Base-by-base conservation (phyloP, 2,329 filamentous ascomycete species). In the Paramyrothecium sp. region DNA sequence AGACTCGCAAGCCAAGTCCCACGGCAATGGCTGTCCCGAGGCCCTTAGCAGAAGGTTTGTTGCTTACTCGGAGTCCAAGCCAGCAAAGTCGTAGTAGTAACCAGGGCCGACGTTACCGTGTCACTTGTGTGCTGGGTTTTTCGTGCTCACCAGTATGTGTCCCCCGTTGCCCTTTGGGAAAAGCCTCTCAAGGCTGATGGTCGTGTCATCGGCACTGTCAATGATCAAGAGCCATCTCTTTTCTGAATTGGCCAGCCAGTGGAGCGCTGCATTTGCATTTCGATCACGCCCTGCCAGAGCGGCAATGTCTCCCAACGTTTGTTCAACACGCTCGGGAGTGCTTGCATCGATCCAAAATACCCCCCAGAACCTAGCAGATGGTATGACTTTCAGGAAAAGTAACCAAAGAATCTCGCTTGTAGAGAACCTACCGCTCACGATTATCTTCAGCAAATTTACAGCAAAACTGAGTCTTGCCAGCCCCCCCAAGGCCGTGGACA, bases 81-180 rank as follows among this genome's bases (percentile, higher is more conserved):
- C 52, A 3, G 34, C 38, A 20, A 60, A 53, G 20, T 60, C 53
- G 13, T 7, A 44, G 13, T 7, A 44, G 21, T 46, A 54, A 16
- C 51, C 17, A 7, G 23, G 50, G 7, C 54, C 56, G 11, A 54
- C 51, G 21, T 54, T 58, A 21, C 58, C 57, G 33, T 55, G 54
- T 3, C 21, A 13, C 8, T 51, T 55, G 46, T 51, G 47, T 20
- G 44, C 54, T 20, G 57, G 57, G 34, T 56, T 57, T 11, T 55
- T 53, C 5, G 59, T 61, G 4, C 57, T 57, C 10, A 59, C 55
- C 10, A 61, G 57, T 17, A 61, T 57, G n/a, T 57, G 17, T 13
- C 55, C 59, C 13, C 50, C 22, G 17, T 56, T 33, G 3, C 55
- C 55, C 7, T 46, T 22, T 2, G 59, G 57, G 33, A 61, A 59